Evolutionary conservation across 768 basidiomycete species (phyloP), one percentile per base, ranked within the genome.

Genomic region (Hortiboletus campestris): DNA sequence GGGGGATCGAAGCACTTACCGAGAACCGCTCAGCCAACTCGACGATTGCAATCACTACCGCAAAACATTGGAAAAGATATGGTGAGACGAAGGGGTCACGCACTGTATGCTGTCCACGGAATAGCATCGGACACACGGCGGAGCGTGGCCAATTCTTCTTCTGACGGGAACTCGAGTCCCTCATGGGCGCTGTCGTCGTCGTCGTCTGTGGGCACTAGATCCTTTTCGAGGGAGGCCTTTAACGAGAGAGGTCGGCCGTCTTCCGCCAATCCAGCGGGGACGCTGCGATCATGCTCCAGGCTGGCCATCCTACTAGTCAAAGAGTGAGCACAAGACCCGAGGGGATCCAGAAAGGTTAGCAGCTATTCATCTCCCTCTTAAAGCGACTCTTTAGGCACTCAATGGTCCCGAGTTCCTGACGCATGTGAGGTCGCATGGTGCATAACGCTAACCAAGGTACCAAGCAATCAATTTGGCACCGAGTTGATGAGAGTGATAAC

Each of bases 1-100:
- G 22, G 4, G n/a, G 2, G 1, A 25, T 49, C 7, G 29, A 22
- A 45, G 19, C 11, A 67, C 78, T 46, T 58, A 84, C 81, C 39
- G 88, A 89, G 71, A 90, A 90, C 14, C 88, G 83, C 64, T 90
- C 89, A 4, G 84, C 85, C 40, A 88, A 69, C 67, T 89, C 87
- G 31, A 88, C 76, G 32, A 85, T 29, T 11, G 84, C 86, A 49
- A 89, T 85, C 49, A 85, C 84, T 86, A 49, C 12, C 45, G 25
- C 16, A 29, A 25, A 47, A 25, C 47, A 14, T 66, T 13, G 40
- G 25, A 16, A 51, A 35, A 13, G 12, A 17, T 10, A 2, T 2
- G 20, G 6, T 19, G 6, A 13, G 46, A 34, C 12, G 4, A 44
- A 36, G n/a, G 41, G 10, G 31, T 14, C 29, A 40, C 59, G 41